Base-by-base conservation (phyloP, 345 rosid species). In the Eucalyptus regnans region DNA sequence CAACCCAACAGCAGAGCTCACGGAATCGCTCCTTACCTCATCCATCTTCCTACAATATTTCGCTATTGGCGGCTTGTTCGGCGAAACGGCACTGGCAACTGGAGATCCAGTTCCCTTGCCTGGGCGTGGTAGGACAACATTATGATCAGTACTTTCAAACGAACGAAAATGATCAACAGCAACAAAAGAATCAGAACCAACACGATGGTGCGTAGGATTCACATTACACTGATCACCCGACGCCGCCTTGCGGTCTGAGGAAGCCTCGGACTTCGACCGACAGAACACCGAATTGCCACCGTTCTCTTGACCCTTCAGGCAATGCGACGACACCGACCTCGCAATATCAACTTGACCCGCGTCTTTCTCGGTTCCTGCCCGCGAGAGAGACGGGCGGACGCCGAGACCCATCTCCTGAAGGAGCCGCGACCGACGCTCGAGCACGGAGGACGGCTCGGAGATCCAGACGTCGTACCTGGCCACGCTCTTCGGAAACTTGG, bases 381-480 rank as follows among this genome's bases (percentile, higher is more conserved):
- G 89, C 87, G 87, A 62, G 29, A 62, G 58, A 43, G 87, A 12
- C 44, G 48, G 87, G 90, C 89, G 27, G 58, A 68, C 29, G 83
- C 76, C 15, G 87, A 89, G 85, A 87, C 95, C 94, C 94, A 92
- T 93, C 13, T 92, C 93, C 46, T 86, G 92, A 18, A 93, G 89
- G 7, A 93, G 91, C 22, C 94, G 91, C 51, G 91, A 88, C 10
- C 95, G 92, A 22, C 95, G 91, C 86, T 93, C 95, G 8, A 89
- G 88, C 50, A 93, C 92, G 27, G 95, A 93, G 50, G 92, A 92
- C 25, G 95, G 95, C 14, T 92, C 90, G 17, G 93, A 90, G 90
- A 91, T 91, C 95, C 95, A 92, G 43, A 93, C 89, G 81, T 93
- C 92, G 86, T 93, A 93, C n/a, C 90, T 88, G 8, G 92, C 11